Base-by-base conservation (phyloP, 345 rosid genomes). In the Salix suchowensis region DNA sequence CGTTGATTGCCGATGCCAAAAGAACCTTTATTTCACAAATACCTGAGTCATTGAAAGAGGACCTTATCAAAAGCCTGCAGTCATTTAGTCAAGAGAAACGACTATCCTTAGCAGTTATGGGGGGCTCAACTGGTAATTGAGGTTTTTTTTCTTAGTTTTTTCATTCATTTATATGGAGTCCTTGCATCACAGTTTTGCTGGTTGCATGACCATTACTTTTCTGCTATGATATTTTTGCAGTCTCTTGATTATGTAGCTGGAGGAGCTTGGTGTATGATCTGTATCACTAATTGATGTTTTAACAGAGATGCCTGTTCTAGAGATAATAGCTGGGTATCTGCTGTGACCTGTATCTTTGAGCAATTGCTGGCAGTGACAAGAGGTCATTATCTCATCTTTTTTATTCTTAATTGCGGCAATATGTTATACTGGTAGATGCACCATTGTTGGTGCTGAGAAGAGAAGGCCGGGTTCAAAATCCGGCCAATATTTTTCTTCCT, bases 1-100 rank as follows among this genome's bases (percentile, higher is more conserved):
- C 71, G 84, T 80, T 96, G 89, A 87, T 90, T 30, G 85, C 80
- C 68, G 92, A 91, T 78, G 96, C 92, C 81, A 90, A 84, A 82
- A 37, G 85, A 71, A 79, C 81, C 24, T 87, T 87, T 65, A 85
- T 79, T 73, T 76, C 91, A 6, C 82, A 89, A 79, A 87, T 96
- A 62, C 98, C 99, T 0, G 91, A 88, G 66, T 82, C 89, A 26
- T 74, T 96, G 82, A 96, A 90, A 84, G 92, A 89, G 79, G 86
- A 88, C 64, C 86, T 94, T 13, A 83, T 92, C 55, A 87, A 85
- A 60, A 83, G 73, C 65, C 87, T 96, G 52, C 79, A 72, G 75
- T 74, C 85, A 73, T 86, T 88, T 78, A 82, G 88, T 80, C 79
- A 84, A 81, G 86, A 85, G 70, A 87, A 88, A 75, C 77, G 55